phyloP scores from a whole-genome alignment of 306 rosid species.

The Trifolium dubium region DNA sequence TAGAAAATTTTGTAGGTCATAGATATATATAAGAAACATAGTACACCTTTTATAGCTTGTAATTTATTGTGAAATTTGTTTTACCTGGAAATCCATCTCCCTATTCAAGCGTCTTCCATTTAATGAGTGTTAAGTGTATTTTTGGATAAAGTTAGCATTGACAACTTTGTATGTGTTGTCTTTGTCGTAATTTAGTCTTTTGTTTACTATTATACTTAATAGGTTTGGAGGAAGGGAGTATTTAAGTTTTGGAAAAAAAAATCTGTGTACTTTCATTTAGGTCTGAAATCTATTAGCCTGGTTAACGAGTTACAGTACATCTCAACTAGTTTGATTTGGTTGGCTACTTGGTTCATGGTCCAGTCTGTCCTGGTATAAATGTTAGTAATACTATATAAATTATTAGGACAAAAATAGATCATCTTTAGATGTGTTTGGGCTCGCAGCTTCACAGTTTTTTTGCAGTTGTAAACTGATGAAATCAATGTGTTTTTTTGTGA shows the following conservation, averaged over 20 bases:
- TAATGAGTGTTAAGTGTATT: not conserved
- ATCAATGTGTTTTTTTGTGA: conserved; percentile 24
- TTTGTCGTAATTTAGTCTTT: not conserved
- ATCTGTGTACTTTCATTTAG: conserved; percentile 1
- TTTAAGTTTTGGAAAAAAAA: conserved; percentile 6
- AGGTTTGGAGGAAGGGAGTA: not conserved
- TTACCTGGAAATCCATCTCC: not conserved
- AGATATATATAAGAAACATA: not conserved
- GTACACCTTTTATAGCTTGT: not conserved
- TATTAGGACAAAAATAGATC: conserved; percentile 12
- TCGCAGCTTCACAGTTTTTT: conserved; percentile 4
- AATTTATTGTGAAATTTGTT: not conserved
- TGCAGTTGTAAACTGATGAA: not conserved
- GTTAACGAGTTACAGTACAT: not conserved
- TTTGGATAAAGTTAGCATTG: not conserved
- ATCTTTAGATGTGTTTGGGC: conserved; percentile 7
- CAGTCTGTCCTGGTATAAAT: conserved; percentile 3
- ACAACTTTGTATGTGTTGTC: not conserved
- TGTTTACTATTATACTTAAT: not conserved
- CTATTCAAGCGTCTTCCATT: not conserved
- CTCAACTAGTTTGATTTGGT: conserved; percentile 29
- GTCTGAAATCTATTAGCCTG: conserved; percentile 25
- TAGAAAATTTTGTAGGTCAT: not conserved
- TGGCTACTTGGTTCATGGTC: conserved; percentile 3
- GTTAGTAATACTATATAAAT: conserved; percentile 9